These are phyloP conservation scores for Diplosphaera chodatii DNA, from an alignment of 139 green algal species.

Conservation along the genomic window DNA sequence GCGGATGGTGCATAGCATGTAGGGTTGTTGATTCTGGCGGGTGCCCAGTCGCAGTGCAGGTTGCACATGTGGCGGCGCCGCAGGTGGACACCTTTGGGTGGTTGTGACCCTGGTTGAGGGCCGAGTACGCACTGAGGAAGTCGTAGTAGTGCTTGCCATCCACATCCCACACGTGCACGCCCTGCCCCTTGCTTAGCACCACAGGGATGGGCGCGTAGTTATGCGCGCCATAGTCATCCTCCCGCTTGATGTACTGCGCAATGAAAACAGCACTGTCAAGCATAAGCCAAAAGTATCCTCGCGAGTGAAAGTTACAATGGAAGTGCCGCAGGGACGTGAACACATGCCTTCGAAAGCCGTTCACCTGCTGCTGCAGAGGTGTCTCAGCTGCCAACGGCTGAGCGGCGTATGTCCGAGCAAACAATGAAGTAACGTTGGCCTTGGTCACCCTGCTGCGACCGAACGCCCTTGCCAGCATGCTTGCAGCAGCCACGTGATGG, in stretches of 20 bases:
- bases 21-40: too few relatives aligned
- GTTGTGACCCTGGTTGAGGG: slow-evolving; percentile 95
- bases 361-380: neutral
- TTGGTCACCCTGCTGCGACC: neutral
- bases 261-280: too few relatives aligned
- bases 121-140: slow-evolving; percentile 85
- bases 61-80: too few relatives aligned
- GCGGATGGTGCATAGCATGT: too few relatives aligned
- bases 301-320: too few relatives aligned
- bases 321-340: too few relatives aligned
- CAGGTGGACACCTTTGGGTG: slow-evolving; percentile 82
- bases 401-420: neutral
- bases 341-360: too few relatives aligned
- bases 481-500: too few relatives aligned
- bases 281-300: too few relatives aligned
- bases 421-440: too few relatives aligned
- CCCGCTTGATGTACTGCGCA: slow-evolving; percentile 74
- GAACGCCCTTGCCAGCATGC: neutral
- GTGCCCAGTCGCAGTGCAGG: too few relatives aligned
- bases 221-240: slow-evolving; percentile 79
- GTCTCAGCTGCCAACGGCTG: neutral
- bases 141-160: slow-evolving; percentile 83
- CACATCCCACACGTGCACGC: slow-evolving; percentile 78
- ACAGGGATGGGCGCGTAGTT: slow-evolving; percentile 91
- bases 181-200: slow-evolving; percentile 63